Base-by-base conservation (phyloP, 306 rosid genomes). In the Cucurbita maxima region DNA sequence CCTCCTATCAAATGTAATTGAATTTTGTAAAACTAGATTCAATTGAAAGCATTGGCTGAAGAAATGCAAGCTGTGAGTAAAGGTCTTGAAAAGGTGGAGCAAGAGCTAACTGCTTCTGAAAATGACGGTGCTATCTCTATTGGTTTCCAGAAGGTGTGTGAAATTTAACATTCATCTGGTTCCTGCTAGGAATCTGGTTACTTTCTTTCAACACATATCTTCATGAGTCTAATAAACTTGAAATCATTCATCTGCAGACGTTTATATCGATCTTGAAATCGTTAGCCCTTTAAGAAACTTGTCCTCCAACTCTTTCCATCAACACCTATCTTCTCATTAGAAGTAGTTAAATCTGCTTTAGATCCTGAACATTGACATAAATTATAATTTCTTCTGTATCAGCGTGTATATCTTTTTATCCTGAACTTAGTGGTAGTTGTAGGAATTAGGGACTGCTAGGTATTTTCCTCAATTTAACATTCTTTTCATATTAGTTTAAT, bases 51-150 rank as follows among this genome's bases (percentile, higher is more conserved):
- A 76, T 86, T 94, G 84, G 98, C 98, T 78, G 98, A 94, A 84
- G 98, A 94, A 84, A 94, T 94, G 98, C 98, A 94, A 86, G 97
- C 98, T 16, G 98, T 94, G 79, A 91, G 92, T 79, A 94, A 89
- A 87, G 98, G 98, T 80, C 88, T 94, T 40, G 98, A 94, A 81
- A 94, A 94, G 79, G 97, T 94, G 79, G 98, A 90, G 89, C 92
- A 90, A 76, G 98, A 94, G 83, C 96, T 94, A 20, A 57, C 90
- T 78, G 86, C 90, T 79, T 87, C 98, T 70, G 97, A 86, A 81
- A 84, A 83, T 76, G 98, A 94, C 75, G 98, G 98, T 66, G 84
- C 77, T 63, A 78, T 94, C 82, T 94, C 97, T 72, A 62, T 71
- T 25, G 98, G 98, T 58, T 94, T 94, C 78, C 90, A 84, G 44